Evolutionary conservation across 2,329 filamentous ascomycete species (phyloP).

Genomic region (Trichoderma polysporum): DNA sequence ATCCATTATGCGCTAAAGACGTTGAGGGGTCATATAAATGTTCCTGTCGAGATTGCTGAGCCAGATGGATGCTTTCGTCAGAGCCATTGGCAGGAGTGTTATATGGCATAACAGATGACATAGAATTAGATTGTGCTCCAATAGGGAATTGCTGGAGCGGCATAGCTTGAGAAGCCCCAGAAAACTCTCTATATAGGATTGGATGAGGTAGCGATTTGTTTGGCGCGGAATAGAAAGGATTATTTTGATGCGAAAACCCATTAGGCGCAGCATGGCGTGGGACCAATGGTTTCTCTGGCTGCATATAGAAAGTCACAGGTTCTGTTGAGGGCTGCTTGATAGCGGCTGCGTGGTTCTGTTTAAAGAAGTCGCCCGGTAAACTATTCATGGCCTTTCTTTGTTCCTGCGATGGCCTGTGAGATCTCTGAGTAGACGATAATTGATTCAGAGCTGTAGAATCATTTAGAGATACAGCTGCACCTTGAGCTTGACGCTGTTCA

Average conservation of each 20-base stretch:
- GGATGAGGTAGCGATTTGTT: background rate
- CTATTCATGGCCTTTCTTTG: background rate
- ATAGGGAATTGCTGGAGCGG: background rate
- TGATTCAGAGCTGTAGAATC: background rate
- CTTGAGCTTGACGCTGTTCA: background rate
- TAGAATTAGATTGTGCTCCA: background rate
- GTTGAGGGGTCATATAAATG: background rate
- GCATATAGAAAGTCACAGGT: constrained; percentile 8
- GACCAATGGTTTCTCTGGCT: constrained; percentile 8
- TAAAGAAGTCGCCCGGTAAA: background rate
- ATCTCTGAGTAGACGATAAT: background rate
- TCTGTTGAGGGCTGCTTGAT: background rate
- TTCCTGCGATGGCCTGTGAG: background rate
- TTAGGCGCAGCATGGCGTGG: background rate
- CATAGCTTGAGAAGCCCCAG: background rate
- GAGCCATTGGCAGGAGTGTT: background rate
- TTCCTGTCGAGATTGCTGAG: background rate
- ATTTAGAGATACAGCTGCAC: background rate
- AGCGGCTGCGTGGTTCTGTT: background rate
- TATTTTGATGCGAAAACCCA: background rate
- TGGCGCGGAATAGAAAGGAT: background rate
- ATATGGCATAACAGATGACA: background rate
- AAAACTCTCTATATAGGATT: background rate
- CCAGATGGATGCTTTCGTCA: background rate
- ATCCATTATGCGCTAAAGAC: background rate